A percentile compares a stretch with the other conserved stretches of the same genome.
These are phyloP conservation scores for Penicillium hesseltinei DNA, from an alignment of 2,329 filamentous ascomycete species.

Conservation along the genomic window DNA sequence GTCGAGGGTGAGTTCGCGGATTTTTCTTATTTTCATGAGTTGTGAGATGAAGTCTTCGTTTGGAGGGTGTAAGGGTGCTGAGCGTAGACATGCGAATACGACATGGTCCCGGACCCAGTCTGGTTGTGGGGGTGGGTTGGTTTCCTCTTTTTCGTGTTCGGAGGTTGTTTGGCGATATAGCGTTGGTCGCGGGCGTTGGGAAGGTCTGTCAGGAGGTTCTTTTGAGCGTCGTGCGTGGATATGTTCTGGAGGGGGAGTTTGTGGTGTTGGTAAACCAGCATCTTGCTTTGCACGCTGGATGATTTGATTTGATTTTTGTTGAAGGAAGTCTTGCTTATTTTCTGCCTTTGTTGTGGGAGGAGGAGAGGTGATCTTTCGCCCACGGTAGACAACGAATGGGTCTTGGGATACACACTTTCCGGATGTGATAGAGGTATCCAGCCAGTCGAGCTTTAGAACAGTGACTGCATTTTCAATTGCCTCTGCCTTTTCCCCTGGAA, in stretches of 20 bases:
- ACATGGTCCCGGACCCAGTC: conserved; percentile 64
- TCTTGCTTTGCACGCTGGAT: conserved; percentile 56
- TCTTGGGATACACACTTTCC: conserved; percentile 47
- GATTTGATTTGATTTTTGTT: conserved; percentile 36
- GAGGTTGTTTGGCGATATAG: conserved; percentile 71
- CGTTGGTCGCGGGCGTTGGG: conserved; percentile 38
- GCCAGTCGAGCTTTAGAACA: conserved; percentile 56
- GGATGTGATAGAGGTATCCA: conserved; percentile 48
- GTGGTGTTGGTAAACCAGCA: conserved; percentile 25
- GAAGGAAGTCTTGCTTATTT: neutral
- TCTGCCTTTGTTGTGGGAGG: conserved; percentile 6
- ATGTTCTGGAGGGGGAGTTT: conserved; percentile 3
- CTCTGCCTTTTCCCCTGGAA: neutral
- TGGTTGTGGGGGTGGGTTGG: conserved; percentile 62
- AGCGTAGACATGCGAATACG: conserved; percentile 77
- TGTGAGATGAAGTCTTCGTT: conserved; percentile 74
- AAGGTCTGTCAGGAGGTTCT: conserved; percentile 19
- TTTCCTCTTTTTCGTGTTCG: conserved; percentile 73
- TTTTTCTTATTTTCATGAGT: conserved; percentile 70
- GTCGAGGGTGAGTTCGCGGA: conserved; percentile 70
- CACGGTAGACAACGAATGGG: conserved; percentile 54
- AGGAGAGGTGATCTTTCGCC: conserved; percentile 42
- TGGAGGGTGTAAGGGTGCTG: conserved; percentile 65
- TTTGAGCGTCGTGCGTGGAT: conserved; percentile 24
- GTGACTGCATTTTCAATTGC: conserved; percentile 39